Evolutionary conservation across 179 eudicot species (phyloP), one percentile per base, ranked within the genome.

Genomic region (Heliamphora ciliata): DNA sequence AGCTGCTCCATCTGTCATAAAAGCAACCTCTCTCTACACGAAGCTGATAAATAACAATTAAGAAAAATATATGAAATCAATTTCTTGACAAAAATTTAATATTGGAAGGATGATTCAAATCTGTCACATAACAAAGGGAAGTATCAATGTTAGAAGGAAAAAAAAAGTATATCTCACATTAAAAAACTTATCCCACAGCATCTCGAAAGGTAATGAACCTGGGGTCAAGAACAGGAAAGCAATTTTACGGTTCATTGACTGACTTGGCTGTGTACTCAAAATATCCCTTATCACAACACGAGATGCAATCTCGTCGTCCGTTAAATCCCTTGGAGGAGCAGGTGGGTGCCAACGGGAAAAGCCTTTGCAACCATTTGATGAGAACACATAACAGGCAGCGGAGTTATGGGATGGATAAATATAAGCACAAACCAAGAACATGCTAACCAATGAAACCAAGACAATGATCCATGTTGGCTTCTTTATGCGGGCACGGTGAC

Each of bases 151-250:
- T 51, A 56, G 79, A 83, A 79, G 52, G 63, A 66, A 61, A 74
- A 31, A 31, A 31, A 31, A 31, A 31, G 40, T 31, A 31, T 71
- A 15, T 17, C 90, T 87, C 87, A 92, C 98, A 82, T 90, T 88
- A 84, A 95, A 94, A 84, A 95, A 95, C 78, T 82, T 86, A 78
- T 93, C 97, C 98, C 98, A 95, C 55, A 95, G 91, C 89, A 24
- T 90, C 87, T 95, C 98, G 59, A 95, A 93, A 65, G 98, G 98
- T 83, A 95, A 85, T 3, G 91, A 73, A 67, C 95, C 98, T n/a
- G 93, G 90, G 54, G 89, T 95, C 88, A 95, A 84, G 88, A 93
- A 95, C 90, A 95, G 81, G 89, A 95, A 95, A 21, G 98, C 98
- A 70, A 95, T 89, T 82, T 95, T 95, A 52, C 95, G 91, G 65